Evolutionary conservation across 192 early-diverging fungal genomes (phyloP).

Genomic region (Nowakowskiella sp.): DNA sequence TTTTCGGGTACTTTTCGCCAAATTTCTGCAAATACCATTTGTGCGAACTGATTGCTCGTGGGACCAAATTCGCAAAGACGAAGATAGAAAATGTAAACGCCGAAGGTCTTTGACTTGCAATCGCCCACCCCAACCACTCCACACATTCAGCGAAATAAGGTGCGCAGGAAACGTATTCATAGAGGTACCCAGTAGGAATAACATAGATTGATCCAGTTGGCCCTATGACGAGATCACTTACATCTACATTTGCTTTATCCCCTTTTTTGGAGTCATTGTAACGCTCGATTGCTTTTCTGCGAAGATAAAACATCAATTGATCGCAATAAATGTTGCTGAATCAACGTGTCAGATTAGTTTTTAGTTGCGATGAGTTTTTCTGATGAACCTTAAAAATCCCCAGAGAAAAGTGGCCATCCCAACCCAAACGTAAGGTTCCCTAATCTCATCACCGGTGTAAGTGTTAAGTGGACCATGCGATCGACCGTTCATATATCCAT

Average conservation of each 20-base stretch:
- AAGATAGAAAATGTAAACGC: slow-evolving; percentile 21
- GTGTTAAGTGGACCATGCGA: not conserved
- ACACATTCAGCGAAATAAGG: slow-evolving; percentile 34
- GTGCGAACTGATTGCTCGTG: slow-evolving; percentile 24
- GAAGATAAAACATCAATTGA: slow-evolving; percentile 11
- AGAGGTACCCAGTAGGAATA: slow-evolving; percentile 19
- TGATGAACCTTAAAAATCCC: not conserved
- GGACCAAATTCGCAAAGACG: slow-evolving; percentile 24
- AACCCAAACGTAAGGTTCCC: not conserved
- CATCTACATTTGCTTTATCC: not conserved
- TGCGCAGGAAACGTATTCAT: slow-evolving; percentile 18
- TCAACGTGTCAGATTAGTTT: not conserved
- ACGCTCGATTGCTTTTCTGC: slow-evolving; percentile 2
- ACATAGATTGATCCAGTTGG: slow-evolving; percentile 12
- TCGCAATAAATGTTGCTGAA: slow-evolving; percentile 19
- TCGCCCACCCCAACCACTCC: slow-evolving; percentile 35
- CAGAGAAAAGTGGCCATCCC: slow-evolving; percentile 2
- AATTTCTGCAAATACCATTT: slow-evolving; percentile 26
- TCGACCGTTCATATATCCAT: slow-evolving; percentile 6
- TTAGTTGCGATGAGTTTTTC: not conserved
- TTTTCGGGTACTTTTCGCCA: slow-evolving; percentile 18
- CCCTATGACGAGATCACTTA: not conserved
- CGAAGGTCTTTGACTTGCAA: slow-evolving; percentile 6
- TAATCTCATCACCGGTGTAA: not conserved
- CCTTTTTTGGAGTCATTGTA: not conserved